Conservation (phyloP, 495 filamentous ascomycete genomes). For the Glonium stellatum region DNA sequence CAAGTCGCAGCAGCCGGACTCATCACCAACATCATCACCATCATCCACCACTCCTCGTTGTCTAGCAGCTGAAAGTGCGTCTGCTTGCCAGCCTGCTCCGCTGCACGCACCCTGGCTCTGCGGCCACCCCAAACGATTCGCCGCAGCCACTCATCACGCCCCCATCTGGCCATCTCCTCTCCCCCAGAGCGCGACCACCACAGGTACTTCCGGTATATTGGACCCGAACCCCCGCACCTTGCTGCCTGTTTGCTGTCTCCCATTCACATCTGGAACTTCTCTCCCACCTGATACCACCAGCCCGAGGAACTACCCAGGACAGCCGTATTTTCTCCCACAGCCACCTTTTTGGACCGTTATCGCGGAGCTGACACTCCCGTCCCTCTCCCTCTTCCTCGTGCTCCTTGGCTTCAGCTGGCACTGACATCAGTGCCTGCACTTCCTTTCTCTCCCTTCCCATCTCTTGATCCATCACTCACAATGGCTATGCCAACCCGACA, state of each 20-base stretch:
- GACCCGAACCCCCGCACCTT: conserved; percentile 23
- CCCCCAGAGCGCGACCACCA: too few relatives aligned
- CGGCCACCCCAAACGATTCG: conserved; percentile 14
- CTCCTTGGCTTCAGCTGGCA: conserved; percentile 19
- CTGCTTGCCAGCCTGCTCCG: neutral
- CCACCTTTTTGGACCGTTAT: conserved; percentile 23
- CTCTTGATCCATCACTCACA: conserved; percentile 7
- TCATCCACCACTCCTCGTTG: neutral
- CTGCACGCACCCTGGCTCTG: neutral
- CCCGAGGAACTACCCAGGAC: conserved; percentile 12
- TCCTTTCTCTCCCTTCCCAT: conserved; percentile 16
- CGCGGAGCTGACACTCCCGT: conserved; percentile 22
- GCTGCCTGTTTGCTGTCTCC: conserved; percentile 13
- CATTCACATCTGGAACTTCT: conserved; percentile 25
- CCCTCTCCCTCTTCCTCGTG: conserved; percentile 18
- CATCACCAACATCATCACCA: neutral
- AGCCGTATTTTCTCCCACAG: conserved; percentile 10
- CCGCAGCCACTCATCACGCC: conserved; percentile 22
- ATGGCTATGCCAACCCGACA: conserved; percentile 26
- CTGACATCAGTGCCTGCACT: conserved; percentile 28
- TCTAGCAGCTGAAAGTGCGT: neutral
- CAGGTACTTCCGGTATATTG: conserved; percentile 27
- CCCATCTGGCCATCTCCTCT: conserved; percentile 4
- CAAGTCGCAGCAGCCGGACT: neutral
- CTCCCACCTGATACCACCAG: conserved; percentile 16